Evolutionary conservation across 345 rosid genomes (phyloP).

Genomic region (Aquilaria malaccensis): DNA sequence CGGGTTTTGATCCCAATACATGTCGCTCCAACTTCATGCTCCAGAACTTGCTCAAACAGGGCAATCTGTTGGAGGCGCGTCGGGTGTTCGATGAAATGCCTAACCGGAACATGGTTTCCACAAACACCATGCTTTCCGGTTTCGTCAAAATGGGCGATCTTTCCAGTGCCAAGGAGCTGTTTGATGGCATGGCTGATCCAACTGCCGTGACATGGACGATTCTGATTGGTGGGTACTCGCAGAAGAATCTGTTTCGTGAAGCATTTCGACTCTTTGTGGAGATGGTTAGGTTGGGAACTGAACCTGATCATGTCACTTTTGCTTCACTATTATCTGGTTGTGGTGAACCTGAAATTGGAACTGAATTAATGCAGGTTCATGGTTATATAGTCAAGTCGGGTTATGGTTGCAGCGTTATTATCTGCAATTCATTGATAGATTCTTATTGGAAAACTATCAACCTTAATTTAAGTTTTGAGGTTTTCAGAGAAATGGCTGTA

Average conservation of each 20-base stretch:
- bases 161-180: constrained; percentile 41
- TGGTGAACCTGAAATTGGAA: constrained; percentile 18
- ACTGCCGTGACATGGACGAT: constrained; percentile 82
- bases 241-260: constrained; percentile 29
- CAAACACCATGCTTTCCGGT: constrained; percentile 60
- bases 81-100: constrained; percentile 76
- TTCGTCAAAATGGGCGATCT: constrained; percentile 50
- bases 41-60: constrained; percentile 22
- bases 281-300: constrained; percentile 38
- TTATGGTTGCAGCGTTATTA: constrained; percentile 27
- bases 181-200: constrained; percentile 44
- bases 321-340: constrained; percentile 67
- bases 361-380: constrained; percentile 51
- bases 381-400: constrained; percentile 48
- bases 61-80: constrained; percentile 50
- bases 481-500: constrained; percentile 39
- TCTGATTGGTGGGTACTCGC: constrained; percentile 62
- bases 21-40: constrained; percentile 57
- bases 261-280: constrained; percentile 52
- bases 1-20: constrained; percentile 60
- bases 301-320: constrained; percentile 66
- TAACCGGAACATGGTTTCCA: constrained; percentile 52
- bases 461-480: constrained; percentile 37
- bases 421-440: constrained; percentile 68
- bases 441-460: constrained; percentile 54